Conservation (phyloP, 1,139 yeast genomes). For the Lodderomyces jiufengensis region DNA sequence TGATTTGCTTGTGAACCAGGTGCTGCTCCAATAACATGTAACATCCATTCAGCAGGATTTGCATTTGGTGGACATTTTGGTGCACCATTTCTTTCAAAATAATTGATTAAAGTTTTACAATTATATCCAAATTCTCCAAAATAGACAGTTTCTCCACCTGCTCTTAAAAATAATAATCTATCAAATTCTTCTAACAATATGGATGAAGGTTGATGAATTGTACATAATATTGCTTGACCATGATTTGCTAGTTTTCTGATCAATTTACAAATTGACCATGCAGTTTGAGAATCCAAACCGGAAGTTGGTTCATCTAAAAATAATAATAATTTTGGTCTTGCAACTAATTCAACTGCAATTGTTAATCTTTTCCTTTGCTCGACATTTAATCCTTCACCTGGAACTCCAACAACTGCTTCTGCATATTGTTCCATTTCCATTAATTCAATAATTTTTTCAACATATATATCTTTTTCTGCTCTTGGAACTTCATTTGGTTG, state of each 20-base stretch:
- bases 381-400: conserved; percentile 40
- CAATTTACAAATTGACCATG: conserved; percentile 43
- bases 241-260: conserved; percentile 41
- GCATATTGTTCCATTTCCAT: conserved; percentile 25
- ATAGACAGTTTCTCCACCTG: conserved; percentile 59
- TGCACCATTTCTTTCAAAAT: conserved; percentile 56
- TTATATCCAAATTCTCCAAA: conserved; percentile 62
- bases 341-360: conserved; percentile 40
- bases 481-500: conserved; percentile 28
- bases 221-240: conserved; percentile 43
- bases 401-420: conserved; percentile 39
- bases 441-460: conserved; percentile 33
- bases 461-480: conserved; percentile 32
- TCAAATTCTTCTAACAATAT: conserved; percentile 34
- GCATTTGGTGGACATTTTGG: conserved; percentile 38
- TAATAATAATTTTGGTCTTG: conserved; percentile 35
- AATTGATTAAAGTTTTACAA: conserved; percentile 46
- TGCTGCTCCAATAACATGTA: conserved; percentile 49
- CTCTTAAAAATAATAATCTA: conserved; percentile 34
- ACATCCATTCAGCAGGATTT: conserved; percentile 57
- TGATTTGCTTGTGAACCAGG: conserved; percentile 35
- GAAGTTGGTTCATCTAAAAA: conserved; percentile 40
- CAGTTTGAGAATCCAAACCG: conserved; percentile 42
- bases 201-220: conserved; percentile 44
- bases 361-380: conserved; percentile 37